Evolutionary conservation across 2,329 filamentous ascomycete species (phyloP), one percentile per base, ranked within the genome.

Genomic region (Ascochyta fabae): DNA sequence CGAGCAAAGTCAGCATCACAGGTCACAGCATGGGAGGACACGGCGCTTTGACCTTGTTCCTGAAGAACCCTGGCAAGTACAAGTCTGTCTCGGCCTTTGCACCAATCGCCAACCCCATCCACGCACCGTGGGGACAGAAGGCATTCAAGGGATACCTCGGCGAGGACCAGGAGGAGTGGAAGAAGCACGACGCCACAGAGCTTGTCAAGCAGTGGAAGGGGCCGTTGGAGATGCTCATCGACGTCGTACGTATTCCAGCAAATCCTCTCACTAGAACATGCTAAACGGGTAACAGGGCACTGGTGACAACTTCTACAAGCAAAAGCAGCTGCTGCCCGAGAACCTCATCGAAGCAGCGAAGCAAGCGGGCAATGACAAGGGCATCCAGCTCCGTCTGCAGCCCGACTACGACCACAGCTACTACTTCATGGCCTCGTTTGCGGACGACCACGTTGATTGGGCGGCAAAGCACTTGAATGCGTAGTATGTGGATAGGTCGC

Each of bases 11-110:
- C 51, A 89, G 88, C 76, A 95, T 99, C 69, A 91, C 91, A 36
- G 95, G 95, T 6, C 95, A 99, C 80, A 93, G 88, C 68, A 99
- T 99, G 95, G 95, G 95, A 64, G 95, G 95, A 0, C 95, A 99
- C 77, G 95, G 95, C 60, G 95, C 95, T 40, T 81, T 99, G 66
- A 96, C 93, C 41, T 79, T 98, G 67, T 98, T 90, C 81, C 83
- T 99, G 48, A 94, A 91, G 81, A 89, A 98, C 78, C 93, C 95
- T 0, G 92, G 90, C 61, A 87, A 85, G 80, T 99, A 96, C 83
- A 90, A 88, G 80, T 91, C 87, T 62, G 92, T 95, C 53, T 93
- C 89, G 59, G 94, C 94, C 1, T 96, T 96, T 72, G 91, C 95
- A 44, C 94, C 94, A 19, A 96, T 98, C 69, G 78, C 87, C 46